Conservation (phyloP, 2,329 filamentous ascomycete genomes). For the Xylaria sp. region DNA sequence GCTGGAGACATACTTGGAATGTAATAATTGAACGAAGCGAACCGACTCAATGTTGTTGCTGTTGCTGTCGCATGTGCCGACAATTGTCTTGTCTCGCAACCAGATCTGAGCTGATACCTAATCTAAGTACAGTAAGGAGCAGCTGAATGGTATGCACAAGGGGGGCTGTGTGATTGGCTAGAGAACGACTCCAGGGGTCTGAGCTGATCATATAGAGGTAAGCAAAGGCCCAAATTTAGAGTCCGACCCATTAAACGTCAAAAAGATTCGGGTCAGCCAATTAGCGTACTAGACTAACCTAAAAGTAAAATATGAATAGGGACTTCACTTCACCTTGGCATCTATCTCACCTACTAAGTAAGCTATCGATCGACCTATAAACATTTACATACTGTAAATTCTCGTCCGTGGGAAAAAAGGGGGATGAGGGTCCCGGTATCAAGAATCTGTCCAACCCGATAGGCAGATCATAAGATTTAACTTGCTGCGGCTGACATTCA, state of each 20-base stretch:
- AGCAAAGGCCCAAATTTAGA: conserved; percentile 28
- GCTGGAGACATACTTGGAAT: background rate
- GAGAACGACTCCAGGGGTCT: conserved; percentile 18
- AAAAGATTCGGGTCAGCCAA: conserved; percentile 4
- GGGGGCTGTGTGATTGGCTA: conserved; percentile 20
- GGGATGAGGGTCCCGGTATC: background rate
- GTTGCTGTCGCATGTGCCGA: background rate
- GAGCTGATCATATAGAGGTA: conserved; percentile 25
- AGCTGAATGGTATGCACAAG: conserved; percentile 23
- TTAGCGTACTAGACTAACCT: conserved; percentile 17
- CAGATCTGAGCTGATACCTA: conserved; percentile 24
- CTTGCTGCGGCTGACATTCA: conserved; percentile 8
- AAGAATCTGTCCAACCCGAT: background rate
- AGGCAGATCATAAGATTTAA: background rate
- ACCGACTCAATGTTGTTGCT: background rate
- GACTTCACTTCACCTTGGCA: conserved; percentile 18
- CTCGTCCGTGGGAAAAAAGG: background rate
- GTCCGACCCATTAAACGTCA: background rate
- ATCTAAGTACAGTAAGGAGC: conserved; percentile 2
- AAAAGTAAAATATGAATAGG: no score
- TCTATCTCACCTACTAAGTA: conserved; percentile 1
- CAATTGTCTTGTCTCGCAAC: conserved; percentile 9
- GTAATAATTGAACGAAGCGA: background rate
- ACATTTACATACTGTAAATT: no score
- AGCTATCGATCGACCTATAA: background rate